These are phyloP conservation scores for Phalaenopsis aphrodite DNA, from an alignment of 106 monocot species.

Conservation along the genomic window DNA sequence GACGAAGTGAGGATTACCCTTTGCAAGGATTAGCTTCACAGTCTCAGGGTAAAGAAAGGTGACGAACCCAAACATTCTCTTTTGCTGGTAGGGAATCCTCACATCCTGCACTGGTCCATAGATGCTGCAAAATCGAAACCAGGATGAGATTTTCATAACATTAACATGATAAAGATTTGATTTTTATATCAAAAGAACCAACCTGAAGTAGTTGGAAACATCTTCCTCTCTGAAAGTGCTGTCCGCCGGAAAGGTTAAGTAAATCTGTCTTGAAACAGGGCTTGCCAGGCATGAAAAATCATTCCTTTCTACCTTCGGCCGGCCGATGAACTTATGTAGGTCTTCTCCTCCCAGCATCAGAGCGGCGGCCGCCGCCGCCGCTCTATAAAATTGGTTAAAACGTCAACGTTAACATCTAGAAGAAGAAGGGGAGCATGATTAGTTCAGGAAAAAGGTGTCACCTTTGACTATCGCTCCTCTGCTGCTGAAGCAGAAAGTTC, in stretches of 20 bases:
- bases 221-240: conserved; percentile 95
- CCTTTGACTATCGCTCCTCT: conserved; percentile 75
- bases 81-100: conserved; percentile 75
- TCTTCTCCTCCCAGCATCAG: conserved; percentile 52
- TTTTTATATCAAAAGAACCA: too few species aligned
- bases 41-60: conserved; percentile 54
- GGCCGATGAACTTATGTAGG: conserved; percentile 42
- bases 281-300: conserved; percentile 49
- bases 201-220: conserved; percentile 97
- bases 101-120: conserved; percentile 79
- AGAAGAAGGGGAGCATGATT: background rate
- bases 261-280: conserved; percentile 79
- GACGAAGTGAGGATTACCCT: conserved; percentile 58
- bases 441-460: background rate
- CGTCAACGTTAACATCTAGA: background rate
- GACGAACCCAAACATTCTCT: conserved; percentile 78
- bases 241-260: conserved; percentile 88
- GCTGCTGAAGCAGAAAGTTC: conserved; percentile 46
- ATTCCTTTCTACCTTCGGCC: conserved; percentile 49
- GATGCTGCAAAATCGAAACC: conserved; percentile 1
- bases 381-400: conserved; percentile 1
- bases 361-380: conserved; percentile 30
- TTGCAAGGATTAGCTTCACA: conserved; percentile 35
- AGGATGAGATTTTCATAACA: background rate
- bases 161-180: background rate